Evolutionary conservation across 345 rosid species (phyloP), one percentile per base, ranked within the genome.

Genomic region (Arabis alpina): DNA sequence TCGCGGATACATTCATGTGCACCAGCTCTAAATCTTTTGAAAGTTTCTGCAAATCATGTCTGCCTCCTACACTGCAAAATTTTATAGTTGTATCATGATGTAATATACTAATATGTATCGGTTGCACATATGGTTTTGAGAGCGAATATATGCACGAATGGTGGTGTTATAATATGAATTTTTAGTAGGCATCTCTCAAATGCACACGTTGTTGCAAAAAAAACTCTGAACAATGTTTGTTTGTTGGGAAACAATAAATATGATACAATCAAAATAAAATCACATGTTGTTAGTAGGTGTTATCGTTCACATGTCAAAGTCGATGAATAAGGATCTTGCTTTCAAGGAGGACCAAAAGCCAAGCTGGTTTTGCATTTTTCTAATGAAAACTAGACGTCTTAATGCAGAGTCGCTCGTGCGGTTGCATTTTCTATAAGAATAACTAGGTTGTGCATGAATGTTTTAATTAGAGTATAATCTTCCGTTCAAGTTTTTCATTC

Each of bases 131-230:
- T 51, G 67, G 23, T 41, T 61, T 61, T 51, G 45, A 16, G n/a
- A 71, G n/a, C n/a, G n/a, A n/a, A 52, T 53, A 71, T 45, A 71
- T 71, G 69, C 76, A 62, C 63, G 32, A 68, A 58, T 71, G 47
- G 68, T 70, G 61, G 9, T 36, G 10, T 36, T 36, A 36, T 36
- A 36, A 36, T 36, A 36, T 8, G 39, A 36, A 7, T 36, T 32
- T 36, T 36, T 36, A 36, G 10, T 8, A 36, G 28, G 30, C 10
- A 57, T 58, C 63, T 39, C 32, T 58, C 11, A 39, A 58, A 58
- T 39, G 16, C 47, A 39, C 48, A 57, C 28, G 30, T 58, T 40
- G 34, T 58, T 23, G 16, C 47, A 57, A 6, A 40, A 58, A 41
- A 12, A 40, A 24, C 23, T 59, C 49, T 59, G 36, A 24, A 15